These are phyloP conservation scores for Monascus purpureus DNA, from an alignment of 495 filamentous ascomycete genomes.

Conservation along the genomic window DNA sequence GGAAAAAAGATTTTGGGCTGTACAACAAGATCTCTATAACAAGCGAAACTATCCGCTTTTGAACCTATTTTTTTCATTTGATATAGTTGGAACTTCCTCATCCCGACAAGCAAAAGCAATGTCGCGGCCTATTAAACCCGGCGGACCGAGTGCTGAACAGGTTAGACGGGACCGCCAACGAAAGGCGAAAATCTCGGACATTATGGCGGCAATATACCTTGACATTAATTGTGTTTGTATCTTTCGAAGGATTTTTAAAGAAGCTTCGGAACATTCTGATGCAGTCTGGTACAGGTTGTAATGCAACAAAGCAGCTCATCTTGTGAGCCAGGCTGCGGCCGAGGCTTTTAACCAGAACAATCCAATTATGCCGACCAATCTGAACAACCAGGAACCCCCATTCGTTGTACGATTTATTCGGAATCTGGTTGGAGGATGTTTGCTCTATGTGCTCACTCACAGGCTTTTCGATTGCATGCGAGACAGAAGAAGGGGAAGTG, in stretches of 20 bases:
- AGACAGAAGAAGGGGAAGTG: background rate
- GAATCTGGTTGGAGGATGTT: slow-evolving; percentile 18
- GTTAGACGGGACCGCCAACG: background rate
- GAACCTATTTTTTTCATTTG: too few relatives aligned
- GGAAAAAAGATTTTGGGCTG: too few relatives aligned
- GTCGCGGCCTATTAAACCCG: too few relatives aligned
- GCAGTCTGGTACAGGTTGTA: background rate
- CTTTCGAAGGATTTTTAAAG: background rate
- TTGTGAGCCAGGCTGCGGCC: background rate
- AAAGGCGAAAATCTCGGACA: background rate
- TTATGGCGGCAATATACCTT: background rate
- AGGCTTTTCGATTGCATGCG: slow-evolving; percentile 15
- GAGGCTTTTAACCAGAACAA: background rate
- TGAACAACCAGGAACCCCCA: background rate
- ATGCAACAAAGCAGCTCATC: background rate
- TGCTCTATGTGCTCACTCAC: slow-evolving; percentile 17
- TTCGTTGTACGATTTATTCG: slow-evolving; percentile 1
- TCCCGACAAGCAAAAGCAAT: too few relatives aligned
- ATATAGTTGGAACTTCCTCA: too few relatives aligned
- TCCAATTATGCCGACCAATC: background rate
- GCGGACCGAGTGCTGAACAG: too few relatives aligned
- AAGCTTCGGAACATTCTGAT: background rate
- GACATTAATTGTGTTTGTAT: slow-evolving; percentile 1
- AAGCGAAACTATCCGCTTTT: too few relatives aligned
- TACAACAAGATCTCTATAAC: too few relatives aligned